Conservation (phyloP, 2,329 filamentous ascomycete species). For the Claviceps monticola region DNA sequence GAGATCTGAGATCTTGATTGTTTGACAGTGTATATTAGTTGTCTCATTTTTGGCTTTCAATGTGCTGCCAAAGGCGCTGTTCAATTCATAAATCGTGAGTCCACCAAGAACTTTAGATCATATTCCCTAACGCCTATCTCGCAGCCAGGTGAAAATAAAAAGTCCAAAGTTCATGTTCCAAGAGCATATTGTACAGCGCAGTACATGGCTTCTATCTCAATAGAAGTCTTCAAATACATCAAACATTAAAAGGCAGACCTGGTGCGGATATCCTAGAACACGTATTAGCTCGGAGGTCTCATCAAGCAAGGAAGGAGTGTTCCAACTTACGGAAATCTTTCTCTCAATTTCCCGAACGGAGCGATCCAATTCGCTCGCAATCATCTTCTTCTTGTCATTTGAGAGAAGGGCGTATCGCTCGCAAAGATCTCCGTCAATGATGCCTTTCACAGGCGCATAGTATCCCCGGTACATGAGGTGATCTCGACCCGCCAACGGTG, state of each 20-base stretch:
- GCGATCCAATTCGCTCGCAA: conserved; percentile 83
- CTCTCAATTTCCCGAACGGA: conserved; percentile 88
- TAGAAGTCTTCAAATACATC: neutral
- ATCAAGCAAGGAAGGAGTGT: too few species aligned
- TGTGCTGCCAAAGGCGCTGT: conserved; percentile 9
- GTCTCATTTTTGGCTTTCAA: conserved; percentile 2
- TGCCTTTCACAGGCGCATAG: conserved; percentile 90
- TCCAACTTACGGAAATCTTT: conserved; percentile 58
- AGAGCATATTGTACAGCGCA: conserved; percentile 12
- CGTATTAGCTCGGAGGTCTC: conserved; percentile 11
- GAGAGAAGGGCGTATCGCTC: conserved; percentile 77
- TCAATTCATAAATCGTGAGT: conserved; percentile 13
- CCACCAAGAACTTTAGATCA: conserved; percentile 13
- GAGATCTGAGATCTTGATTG: neutral
- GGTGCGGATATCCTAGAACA: conserved; percentile 39
- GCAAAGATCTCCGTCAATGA: conserved; percentile 93
- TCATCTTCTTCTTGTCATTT: conserved; percentile 86
- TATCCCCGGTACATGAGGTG: conserved; percentile 93
- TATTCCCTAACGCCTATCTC: conserved; percentile 18
- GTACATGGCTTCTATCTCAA: conserved; percentile 1
- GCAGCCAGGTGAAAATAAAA: conserved; percentile 2
- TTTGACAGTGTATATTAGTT: conserved; percentile 6
- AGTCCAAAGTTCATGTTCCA: conserved; percentile 13
- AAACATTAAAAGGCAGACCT: conserved; percentile 40
- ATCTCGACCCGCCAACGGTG: conserved; percentile 80